These are phyloP conservation scores for Yamadazyma philogaea DNA, from an alignment of 805 yeast species.

Conservation along the genomic window DNA sequence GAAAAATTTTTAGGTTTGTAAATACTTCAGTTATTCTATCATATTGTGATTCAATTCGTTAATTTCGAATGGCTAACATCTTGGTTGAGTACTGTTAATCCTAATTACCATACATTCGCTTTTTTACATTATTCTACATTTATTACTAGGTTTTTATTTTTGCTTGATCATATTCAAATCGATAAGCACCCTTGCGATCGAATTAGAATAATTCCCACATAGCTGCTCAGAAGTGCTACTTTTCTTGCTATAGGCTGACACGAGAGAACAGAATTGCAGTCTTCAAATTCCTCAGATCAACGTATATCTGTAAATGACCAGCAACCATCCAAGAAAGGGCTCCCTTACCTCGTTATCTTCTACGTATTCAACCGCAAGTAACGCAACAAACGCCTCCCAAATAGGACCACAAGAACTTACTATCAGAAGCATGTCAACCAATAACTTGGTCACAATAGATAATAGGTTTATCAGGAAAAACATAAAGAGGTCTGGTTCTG, in stretches of 20 bases:
- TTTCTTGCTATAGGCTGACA: neutral
- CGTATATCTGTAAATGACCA: neutral
- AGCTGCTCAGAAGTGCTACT: neutral
- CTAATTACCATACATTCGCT: neutral
- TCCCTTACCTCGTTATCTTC: slow-evolving; percentile 32
- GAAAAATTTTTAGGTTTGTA: slow-evolving; percentile 7
- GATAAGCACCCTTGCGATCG: neutral
- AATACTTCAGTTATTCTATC: neutral
- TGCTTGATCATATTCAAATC: neutral
- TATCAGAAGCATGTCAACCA: slow-evolving; percentile 36
- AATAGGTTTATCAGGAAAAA: slow-evolving; percentile 37
- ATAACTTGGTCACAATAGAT: slow-evolving; percentile 35
- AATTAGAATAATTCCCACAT: too few species aligned
- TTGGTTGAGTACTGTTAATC: neutral
- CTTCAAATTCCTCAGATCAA: neutral
- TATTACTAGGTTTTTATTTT: neutral
- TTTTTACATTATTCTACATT: neutral
- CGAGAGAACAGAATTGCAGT: neutral
- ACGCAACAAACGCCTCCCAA: neutral
- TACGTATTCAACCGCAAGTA: slow-evolving; percentile 11
- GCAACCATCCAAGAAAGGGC: slow-evolving; percentile 26
- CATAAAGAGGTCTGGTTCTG: slow-evolving; percentile 20
- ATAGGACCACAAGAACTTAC: slow-evolving; percentile 1
- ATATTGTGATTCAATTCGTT: neutral
- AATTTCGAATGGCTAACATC: neutral